Base-by-base conservation (phyloP, 164 flowering plant genomes). In the Sedum album region DNA sequence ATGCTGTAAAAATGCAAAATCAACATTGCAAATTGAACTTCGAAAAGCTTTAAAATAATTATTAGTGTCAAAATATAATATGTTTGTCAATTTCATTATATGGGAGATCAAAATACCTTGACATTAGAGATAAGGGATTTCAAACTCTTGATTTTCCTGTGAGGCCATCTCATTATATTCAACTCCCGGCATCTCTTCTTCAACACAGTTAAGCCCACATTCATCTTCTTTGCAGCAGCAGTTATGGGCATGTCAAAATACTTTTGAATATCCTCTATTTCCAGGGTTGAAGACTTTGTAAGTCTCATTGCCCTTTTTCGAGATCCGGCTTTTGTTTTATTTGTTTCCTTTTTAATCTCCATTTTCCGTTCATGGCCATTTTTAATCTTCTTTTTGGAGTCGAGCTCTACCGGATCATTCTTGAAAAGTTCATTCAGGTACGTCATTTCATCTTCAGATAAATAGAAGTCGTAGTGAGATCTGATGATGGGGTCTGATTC, bases 121-220 rank as follows among this genome's bases (percentile, higher is more conserved):
- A 83, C 80, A 68, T 80, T 85, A 61, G 73, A 30, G 68, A 85
- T 87, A 25, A 87, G 85, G 42, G 78, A 73, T 31, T 78, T 71
- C 72, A 87, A 68, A 74, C 92, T 87, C 76, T 84, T 84, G 70
- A 87, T 75, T 73, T 85, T 87, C 66, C 88, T 39, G 69, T 85
- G 85, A 31, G 92, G 92, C 89, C 88, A 87, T 28, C 92, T 72
- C 66, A 66, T 76, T 10, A 87, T 87, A 8, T 80, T 77, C 2
- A 84, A 73, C 38, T 87, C 86, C 51, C 92, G 74, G 60, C 92
- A 85, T 46, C 85, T 76, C 66, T 84, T 87, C 83, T 87, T 87
- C 77, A 87, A 68, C 10, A 79, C 82, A 0, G 89, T 87, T 42
- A 87, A 49, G 0, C 89, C 88, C 2, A 85, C 82, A 6, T 77